These are phyloP conservation scores for Juncus effusus DNA, from an alignment of 176 grass and related monocot species.

Conservation along the genomic window DNA sequence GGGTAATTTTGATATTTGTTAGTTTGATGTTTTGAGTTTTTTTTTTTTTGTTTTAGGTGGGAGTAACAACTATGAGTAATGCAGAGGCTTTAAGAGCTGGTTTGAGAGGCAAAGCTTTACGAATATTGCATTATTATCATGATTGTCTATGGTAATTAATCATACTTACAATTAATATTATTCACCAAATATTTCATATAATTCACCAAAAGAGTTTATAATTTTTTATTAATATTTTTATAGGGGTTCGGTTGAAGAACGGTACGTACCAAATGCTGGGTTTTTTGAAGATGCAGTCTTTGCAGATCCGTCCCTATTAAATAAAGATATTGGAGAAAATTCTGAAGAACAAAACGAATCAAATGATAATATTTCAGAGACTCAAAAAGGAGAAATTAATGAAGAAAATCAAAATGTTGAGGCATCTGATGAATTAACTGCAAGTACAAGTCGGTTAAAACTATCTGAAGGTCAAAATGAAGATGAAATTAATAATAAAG, in stretches of 20 bases:
- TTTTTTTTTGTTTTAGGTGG: slow-evolving; percentile 45
- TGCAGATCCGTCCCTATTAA: slow-evolving; percentile 59
- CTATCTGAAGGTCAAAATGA: slow-evolving; percentile 34
- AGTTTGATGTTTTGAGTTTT: slow-evolving; percentile 11
- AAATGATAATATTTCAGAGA: slow-evolving; percentile 32
- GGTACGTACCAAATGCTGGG: slow-evolving; percentile 84
- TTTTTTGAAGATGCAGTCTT: slow-evolving; percentile 83
- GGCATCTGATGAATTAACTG: slow-evolving; percentile 46
- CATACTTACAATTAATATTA: not conserved
- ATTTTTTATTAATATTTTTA: slow-evolving; percentile 19
- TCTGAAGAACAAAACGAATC: slow-evolving; percentile 25
- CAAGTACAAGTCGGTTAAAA: slow-evolving; percentile 42
- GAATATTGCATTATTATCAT: slow-evolving; percentile 63
- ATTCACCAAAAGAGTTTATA: slow-evolving; percentile 1
- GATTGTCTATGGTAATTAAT: slow-evolving; percentile 85
- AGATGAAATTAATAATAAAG: slow-evolving; percentile 27
- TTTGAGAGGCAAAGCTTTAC: slow-evolving; percentile 82
- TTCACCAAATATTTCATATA: slow-evolving; percentile 2
- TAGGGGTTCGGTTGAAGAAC: slow-evolving; percentile 82
- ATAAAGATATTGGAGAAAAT: slow-evolving; percentile 35
- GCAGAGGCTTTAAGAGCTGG: slow-evolving; percentile 66
- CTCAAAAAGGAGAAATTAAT: slow-evolving; percentile 25
- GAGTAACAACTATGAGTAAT: slow-evolving; percentile 70
- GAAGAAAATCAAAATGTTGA: slow-evolving; percentile 21
- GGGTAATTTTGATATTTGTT: slow-evolving; percentile 21